These are phyloP conservation scores for Acacia pycnantha DNA, from an alignment of 331 rosid species.

Conservation along the genomic window DNA sequence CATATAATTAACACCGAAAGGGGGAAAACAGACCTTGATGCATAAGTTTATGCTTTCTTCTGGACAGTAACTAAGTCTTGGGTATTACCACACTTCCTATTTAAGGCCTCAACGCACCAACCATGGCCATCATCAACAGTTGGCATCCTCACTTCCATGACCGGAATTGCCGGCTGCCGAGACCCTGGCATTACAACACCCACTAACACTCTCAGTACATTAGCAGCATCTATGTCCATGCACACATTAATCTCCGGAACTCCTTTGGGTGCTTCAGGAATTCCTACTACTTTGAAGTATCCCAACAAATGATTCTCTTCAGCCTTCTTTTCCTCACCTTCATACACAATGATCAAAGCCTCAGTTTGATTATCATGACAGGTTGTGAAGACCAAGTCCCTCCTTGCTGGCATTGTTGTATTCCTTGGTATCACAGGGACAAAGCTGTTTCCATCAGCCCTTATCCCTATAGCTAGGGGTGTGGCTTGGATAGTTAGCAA, in stretches of 20 bases:
- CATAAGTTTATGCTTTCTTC: slow-evolving; percentile 39
- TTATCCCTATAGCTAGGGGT: slow-evolving; percentile 78
- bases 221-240: slow-evolving; percentile 72
- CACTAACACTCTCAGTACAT: slow-evolving; percentile 56
- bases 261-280: slow-evolving; percentile 69
- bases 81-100: slow-evolving; percentile 53
- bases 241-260: slow-evolving; percentile 66
- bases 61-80: slow-evolving; percentile 55
- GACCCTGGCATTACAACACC: slow-evolving; percentile 61
- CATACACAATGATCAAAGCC: slow-evolving; percentile 72
- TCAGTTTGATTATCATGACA: slow-evolving; percentile 70
- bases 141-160: slow-evolving; percentile 83
- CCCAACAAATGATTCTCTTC: slow-evolving; percentile 82
- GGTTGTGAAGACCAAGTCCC: slow-evolving; percentile 72
- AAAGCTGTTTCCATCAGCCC: slow-evolving; percentile 61
- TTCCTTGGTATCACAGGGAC: slow-evolving; percentile 67
- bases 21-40: neutral
- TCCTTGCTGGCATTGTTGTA: slow-evolving; percentile 78
- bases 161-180: slow-evolving; percentile 47
- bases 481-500: slow-evolving; percentile 75
- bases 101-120: slow-evolving; percentile 73
- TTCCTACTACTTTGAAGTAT: slow-evolving; percentile 70
- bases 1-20: neutral
- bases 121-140: slow-evolving; percentile 76
- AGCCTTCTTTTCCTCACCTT: slow-evolving; percentile 62